Base-by-base conservation (phyloP, 805 yeast genomes). In the Kodamaea leandrae region DNA sequence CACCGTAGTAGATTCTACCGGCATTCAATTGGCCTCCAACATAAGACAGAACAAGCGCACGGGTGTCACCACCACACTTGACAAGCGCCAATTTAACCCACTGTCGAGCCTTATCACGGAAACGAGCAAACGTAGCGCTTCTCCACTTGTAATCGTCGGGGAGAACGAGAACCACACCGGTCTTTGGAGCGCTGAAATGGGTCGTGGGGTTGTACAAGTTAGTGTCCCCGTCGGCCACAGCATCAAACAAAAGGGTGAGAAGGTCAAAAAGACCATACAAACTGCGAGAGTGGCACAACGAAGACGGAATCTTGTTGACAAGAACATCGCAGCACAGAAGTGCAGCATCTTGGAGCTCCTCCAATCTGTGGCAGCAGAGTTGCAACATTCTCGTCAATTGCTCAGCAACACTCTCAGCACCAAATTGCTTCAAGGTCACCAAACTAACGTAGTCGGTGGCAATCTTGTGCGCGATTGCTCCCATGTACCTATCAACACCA, bases 161-260 rank as follows among this genome's bases (percentile, higher is more conserved):
- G 19, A 89, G 72, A 14, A 74, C 68, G 21, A 86, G 60, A 16
- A 62, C 58, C 25, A 82, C 74, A 6, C 76, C 77, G 0, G 79
- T 60, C 34, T 53, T 58, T 19, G 52, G 43, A 51, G 75, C 51
- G 55, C 68, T 47, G 54, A 83, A 90, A 26, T 74, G 74, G 25
- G 83, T 79, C n/a, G 80, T 76, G 3, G 98, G 98, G 44, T 85
- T 87, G 58, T 87, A 91, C 59, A 80, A 87, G 57, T 85, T 84
- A 14, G 82, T 76, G 48, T 86, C 95, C 5, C 90, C 88, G 60
- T 90, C 96, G 29, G 82, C 68, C 29, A 87, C 77, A 64, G 95
- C 82, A 46, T 84, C 83, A 61, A 86, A 87, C 37, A 91, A 63
- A 30, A 88, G 66, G 1, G 86, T 78, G 54, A 95, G 68, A 42